A percentile compares a stretch with the other conserved stretches of the same genome.
phyloP scores from a whole-genome alignment of 2,329 filamentous ascomycete genomes.

The Alternaria triticina region DNA sequence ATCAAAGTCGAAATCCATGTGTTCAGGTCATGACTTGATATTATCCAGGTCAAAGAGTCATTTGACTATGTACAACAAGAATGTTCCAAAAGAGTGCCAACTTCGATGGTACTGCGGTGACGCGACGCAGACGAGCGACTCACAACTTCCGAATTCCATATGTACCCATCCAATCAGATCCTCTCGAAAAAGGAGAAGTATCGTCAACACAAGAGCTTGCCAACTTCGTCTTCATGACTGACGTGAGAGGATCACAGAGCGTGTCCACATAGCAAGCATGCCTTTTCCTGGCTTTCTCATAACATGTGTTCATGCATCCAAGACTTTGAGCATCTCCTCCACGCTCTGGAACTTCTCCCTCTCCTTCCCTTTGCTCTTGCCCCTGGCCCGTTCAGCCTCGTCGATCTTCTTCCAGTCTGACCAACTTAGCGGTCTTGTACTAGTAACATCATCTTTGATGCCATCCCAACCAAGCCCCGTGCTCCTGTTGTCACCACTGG shows the following conservation, averaged over 20 bases:
- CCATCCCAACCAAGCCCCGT: constrained; percentile 75
- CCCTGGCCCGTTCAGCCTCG: constrained; percentile 72
- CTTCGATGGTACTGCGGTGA: background rate
- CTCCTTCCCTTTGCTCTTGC: constrained; percentile 72
- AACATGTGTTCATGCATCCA: constrained; percentile 31
- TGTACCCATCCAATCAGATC: background rate
- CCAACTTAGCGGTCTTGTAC: constrained; percentile 75
- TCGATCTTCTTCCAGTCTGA: constrained; percentile 87
- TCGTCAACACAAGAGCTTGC: background rate
- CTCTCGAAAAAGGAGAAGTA: background rate
- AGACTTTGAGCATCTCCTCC: constrained; percentile 63
- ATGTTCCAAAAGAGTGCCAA: too few relatives aligned
- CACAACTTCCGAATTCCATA: background rate
- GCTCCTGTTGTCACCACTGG: constrained; percentile 38
- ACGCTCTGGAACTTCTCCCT: constrained; percentile 71
- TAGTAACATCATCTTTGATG: constrained; percentile 66
- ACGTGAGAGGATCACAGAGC: background rate
- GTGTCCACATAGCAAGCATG: too few relatives aligned
- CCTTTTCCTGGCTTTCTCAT: background rate
- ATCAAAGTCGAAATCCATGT: too few relatives aligned
- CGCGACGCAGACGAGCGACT: background rate
- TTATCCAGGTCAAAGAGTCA: too few relatives aligned
- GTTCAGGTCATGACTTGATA: too few relatives aligned
- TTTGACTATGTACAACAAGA: too few relatives aligned
- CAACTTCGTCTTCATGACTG: background rate